These are phyloP conservation scores for Cyclotella choctawhatcheeana DNA, from an alignment of 108 stramenopile species.

Conservation along the genomic window DNA sequence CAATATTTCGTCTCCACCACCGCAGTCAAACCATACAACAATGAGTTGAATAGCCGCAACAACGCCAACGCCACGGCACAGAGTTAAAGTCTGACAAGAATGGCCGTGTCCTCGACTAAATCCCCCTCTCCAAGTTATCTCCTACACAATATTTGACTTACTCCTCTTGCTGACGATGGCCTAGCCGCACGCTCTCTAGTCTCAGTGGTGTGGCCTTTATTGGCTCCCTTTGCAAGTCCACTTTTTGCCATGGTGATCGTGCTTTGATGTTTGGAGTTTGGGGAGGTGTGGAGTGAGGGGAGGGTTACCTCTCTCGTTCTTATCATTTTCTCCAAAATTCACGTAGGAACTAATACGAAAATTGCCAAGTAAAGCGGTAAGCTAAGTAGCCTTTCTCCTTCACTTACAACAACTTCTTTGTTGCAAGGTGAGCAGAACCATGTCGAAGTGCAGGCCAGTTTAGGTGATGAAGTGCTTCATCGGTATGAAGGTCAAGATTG, in stretches of 20 bases:
- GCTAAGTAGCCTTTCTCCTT: neutral
- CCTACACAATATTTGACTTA: conserved; percentile 56
- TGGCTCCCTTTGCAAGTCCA: conserved; percentile 86
- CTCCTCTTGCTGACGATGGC: conserved; percentile 77
- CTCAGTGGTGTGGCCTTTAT: conserved; percentile 78
- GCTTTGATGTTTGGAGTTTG: neutral
- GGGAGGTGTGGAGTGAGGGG: too few species aligned
- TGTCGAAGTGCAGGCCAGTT: too few species aligned
- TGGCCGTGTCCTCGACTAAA: too few species aligned
- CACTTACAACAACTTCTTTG: neutral
- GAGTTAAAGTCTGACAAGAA: too few species aligned
- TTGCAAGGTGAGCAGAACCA: neutral
- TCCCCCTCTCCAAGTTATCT: too few species aligned
- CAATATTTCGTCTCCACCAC: too few species aligned
- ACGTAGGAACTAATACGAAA: neutral
- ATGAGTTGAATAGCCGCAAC: too few species aligned
- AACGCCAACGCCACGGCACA: too few species aligned
- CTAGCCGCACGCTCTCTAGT: conserved; percentile 64
- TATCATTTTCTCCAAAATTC: conserved; percentile 4
- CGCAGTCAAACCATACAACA: too few species aligned
- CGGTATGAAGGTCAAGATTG: too few species aligned
- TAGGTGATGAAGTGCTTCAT: too few species aligned
- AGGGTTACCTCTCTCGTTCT: neutral
- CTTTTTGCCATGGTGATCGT: conserved; percentile 65
- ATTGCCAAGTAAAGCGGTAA: conserved; percentile 1